Conservation (phyloP, 208 protist species). For the Trypanosoma cruzi region DNA sequence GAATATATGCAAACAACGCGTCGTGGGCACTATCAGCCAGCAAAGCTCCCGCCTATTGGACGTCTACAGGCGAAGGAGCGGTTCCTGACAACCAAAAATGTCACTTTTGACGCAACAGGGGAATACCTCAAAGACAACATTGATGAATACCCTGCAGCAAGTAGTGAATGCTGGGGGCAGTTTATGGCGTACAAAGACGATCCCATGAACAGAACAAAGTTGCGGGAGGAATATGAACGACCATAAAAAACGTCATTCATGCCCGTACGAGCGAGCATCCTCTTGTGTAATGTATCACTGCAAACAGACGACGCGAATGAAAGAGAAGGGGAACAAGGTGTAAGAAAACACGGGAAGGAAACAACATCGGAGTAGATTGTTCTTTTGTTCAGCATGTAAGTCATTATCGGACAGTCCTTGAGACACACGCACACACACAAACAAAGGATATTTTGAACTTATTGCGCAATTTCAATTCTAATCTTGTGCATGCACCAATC, state of each 20-base stretch:
- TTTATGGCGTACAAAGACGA: conserved; percentile 68
- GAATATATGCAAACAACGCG: conserved; percentile 8
- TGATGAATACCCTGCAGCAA: conserved; percentile 70
- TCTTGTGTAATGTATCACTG: not conserved
- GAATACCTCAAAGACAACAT: conserved; percentile 56
- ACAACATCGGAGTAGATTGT: too few relatives aligned
- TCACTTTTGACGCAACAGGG: conserved; percentile 77
- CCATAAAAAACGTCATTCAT: not conserved
- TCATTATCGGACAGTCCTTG: too few relatives aligned
- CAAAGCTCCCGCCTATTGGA: conserved; percentile 60
- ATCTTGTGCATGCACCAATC: too few relatives aligned
- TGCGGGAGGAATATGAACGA: conserved; percentile 54
- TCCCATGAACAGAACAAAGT: conserved; percentile 77
- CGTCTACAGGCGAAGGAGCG: conserved; percentile 60
- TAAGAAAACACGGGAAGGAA: not conserved
- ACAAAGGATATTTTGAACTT: too few relatives aligned
- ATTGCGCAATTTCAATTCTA: too few relatives aligned
- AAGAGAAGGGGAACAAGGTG: not conserved
- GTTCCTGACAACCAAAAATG: conserved; percentile 79
- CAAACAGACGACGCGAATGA: not conserved
- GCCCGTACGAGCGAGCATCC: too few relatives aligned
- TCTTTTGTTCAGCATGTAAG: too few relatives aligned
- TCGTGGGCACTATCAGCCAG: conserved; percentile 40
- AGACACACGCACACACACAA: too few relatives aligned
- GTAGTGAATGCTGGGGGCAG: conserved; percentile 51